Evolutionary conservation across 2,329 filamentous ascomycete species (phyloP).

Genomic region (Sporothrix phasma): DNA sequence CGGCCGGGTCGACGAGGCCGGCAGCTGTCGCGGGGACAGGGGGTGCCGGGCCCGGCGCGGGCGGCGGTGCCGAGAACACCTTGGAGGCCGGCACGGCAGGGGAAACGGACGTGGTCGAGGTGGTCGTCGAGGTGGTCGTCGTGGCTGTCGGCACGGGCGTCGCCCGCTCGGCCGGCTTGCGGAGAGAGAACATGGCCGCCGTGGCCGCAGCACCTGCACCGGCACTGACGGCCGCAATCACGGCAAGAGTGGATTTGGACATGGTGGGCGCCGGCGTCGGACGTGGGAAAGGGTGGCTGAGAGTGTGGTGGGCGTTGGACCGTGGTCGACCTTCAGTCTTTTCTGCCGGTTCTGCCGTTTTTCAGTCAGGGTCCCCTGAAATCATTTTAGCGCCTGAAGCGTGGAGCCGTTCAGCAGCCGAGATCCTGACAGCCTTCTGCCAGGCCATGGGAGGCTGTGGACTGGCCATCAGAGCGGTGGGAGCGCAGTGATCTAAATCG

Average conservation of each 20-base stretch:
- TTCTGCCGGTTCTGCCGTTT: background rate
- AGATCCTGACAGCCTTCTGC: slow-evolving; percentile 6
- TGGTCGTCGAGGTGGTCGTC: slow-evolving; percentile 24
- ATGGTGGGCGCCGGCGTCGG: slow-evolving; percentile 34
- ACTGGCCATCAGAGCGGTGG: background rate
- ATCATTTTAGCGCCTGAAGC: slow-evolving; percentile 1
- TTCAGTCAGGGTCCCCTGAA: background rate
- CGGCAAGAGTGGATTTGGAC: slow-evolving; percentile 68
- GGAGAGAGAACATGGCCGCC: slow-evolving; percentile 54
- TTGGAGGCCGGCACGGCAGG: slow-evolving; percentile 48
- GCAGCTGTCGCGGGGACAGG: slow-evolving; percentile 35
- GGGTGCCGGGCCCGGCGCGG: slow-evolving; percentile 25
- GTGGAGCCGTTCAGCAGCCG: background rate
- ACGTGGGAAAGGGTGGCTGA: background rate
- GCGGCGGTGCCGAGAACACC: slow-evolving; percentile 30
- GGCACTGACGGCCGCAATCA: slow-evolving; percentile 66
- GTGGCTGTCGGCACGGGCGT: slow-evolving; percentile 19
- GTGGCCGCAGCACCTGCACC: slow-evolving; percentile 68
- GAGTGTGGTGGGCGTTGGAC: background rate
- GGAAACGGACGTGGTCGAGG: slow-evolving; percentile 1
- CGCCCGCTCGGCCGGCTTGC: slow-evolving; percentile 26
- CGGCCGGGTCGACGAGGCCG: slow-evolving; percentile 58
- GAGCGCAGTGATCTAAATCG: too few relatives aligned
- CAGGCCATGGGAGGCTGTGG: background rate
- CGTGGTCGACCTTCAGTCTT: background rate